These are phyloP conservation scores for Euphrasia arctica DNA, from an alignment of 305 asterid genomes.

Conservation along the genomic window DNA sequence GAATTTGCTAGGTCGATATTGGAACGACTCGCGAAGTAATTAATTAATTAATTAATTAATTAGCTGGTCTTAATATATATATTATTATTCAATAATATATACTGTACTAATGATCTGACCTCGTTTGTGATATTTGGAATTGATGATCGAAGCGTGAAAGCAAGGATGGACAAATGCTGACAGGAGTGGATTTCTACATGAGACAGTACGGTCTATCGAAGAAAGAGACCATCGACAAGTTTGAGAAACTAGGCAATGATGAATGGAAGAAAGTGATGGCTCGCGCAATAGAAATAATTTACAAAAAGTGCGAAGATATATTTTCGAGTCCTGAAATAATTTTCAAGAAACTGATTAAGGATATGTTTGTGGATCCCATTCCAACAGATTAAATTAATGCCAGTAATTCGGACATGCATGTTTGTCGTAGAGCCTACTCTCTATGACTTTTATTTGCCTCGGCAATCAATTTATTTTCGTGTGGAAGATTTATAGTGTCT, in stretches of 20 bases:
- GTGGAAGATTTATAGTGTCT: too few species aligned
- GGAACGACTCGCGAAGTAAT: constrained; percentile 13
- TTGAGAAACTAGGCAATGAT: constrained; percentile 17
- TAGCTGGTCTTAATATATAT: too few species aligned
- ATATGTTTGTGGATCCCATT: not conserved
- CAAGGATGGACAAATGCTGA: not conserved
- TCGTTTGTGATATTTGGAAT: not conserved
- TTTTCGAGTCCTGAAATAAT: not conserved
- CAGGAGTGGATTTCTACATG: constrained; percentile 22
- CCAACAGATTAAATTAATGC: not conserved
- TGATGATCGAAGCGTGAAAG: constrained; percentile 17
- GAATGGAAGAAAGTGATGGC: not conserved
- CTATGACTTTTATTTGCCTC: too few species aligned
- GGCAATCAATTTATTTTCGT: too few species aligned
- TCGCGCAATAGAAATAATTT: not conserved
- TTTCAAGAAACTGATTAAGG: not conserved
- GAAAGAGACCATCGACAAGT: constrained; percentile 6
- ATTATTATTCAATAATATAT: too few species aligned
- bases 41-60: not conserved
- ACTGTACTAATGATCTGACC: too few species aligned
- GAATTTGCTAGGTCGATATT: not conserved
- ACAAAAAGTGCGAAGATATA: not conserved
- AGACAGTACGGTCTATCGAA: constrained; percentile 6
- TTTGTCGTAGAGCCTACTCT: too few species aligned
- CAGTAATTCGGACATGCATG: too few species aligned